A percentile compares a stretch with the other conserved stretches of the same genome.
phyloP scores from a whole-genome alignment of 1,284 basidiomycete species.

The Ganoderma boninense region DNA sequence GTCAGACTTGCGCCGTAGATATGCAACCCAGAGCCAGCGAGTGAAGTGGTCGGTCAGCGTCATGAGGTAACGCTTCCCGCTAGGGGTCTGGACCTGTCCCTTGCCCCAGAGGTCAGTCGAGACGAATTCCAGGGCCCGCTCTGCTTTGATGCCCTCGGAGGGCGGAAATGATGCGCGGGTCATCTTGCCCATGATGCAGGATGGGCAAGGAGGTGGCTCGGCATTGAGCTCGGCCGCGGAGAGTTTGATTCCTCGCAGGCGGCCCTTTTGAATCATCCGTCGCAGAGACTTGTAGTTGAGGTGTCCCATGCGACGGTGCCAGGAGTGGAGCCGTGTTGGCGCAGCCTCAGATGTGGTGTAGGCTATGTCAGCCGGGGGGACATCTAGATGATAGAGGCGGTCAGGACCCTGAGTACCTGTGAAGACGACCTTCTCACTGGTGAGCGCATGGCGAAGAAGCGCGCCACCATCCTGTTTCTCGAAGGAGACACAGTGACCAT shows the following conservation, averaged over 20 bases:
- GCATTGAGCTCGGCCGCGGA: slow-evolving; percentile 10
- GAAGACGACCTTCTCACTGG: slow-evolving; percentile 6
- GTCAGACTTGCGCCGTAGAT: slow-evolving; percentile 23
- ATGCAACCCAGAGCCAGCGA: slow-evolving; percentile 13
- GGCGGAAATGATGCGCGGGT: slow-evolving; percentile 15
- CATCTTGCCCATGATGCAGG: slow-evolving; percentile 21
- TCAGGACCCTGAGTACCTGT: slow-evolving; percentile 8
- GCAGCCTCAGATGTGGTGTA: slow-evolving; percentile 2
- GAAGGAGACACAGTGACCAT: slow-evolving; percentile 17
- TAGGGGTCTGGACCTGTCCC: slow-evolving; percentile 9
- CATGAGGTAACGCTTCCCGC: slow-evolving; percentile 19
- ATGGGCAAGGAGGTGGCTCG: slow-evolving; percentile 9
- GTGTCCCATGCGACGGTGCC: slow-evolving; percentile 7
- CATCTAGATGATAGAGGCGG: slow-evolving; percentile 19
- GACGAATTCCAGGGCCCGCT: slow-evolving; percentile 2
- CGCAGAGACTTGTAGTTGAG: slow-evolving; percentile 9
- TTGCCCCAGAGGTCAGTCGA: slow-evolving; percentile 16
- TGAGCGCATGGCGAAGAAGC: slow-evolving; percentile 10
- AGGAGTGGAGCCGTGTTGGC: neutral
- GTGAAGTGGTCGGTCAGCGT: slow-evolving; percentile 12
- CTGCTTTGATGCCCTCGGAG: slow-evolving; percentile 4
- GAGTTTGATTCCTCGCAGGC: slow-evolving; percentile 9
- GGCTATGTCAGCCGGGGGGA: slow-evolving; percentile 3
- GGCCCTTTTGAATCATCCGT: slow-evolving; percentile 4
- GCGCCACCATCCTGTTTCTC: slow-evolving; percentile 13